Base-by-base conservation (phyloP, 768 basidiomycete species). In the Collybia sordida region DNA sequence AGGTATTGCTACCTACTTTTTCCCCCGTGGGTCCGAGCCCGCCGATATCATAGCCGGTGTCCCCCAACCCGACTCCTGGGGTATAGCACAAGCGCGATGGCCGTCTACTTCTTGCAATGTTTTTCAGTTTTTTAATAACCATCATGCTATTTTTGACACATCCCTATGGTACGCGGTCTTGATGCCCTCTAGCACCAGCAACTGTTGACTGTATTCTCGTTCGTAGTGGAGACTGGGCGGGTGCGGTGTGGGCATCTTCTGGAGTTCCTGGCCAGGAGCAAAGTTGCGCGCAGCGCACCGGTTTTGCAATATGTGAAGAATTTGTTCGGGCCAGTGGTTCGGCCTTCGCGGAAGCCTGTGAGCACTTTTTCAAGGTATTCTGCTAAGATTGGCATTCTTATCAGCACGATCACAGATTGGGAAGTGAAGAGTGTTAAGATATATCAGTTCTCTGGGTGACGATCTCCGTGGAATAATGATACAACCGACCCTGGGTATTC, bases 181-280 rank as follows among this genome's bases (percentile, higher is more conserved):
- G 49, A 56, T 57, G 56, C 47, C 22, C 6, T 42, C 47, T 24
- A 17, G 42, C 31, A 40, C 25, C 12, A 7, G 3, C 22, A 41
- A 9, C 1, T 9, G 3, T 7, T 36, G n/a, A n/a, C n/a, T n/a
- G 19, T 40, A 19, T 38, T 50, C 34, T 28, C 42, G 56, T 42
- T 54, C 56, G n/a, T 37, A 87, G 90, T 58, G 93, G 93, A 51
- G 90, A 95, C 56, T 98, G 93, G 94, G 93, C 93, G 9, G 82
- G 85, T 42, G 72, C 71, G 40, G 86, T 82, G 17, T 98, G 94
- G 94, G 71, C 68, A 42, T 53, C 59, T 21, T 68, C 85, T 43
- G 90, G 90, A 23, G 78, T 86, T 47, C 90, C 89, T 15, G 93
- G 93, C 44, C 93, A 95, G 70, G 82, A 82, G n/a, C 80, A 88